These are phyloP conservation scores for Oryza officinalis DNA, from an alignment of 176 grass and related monocot genomes.

Conservation along the genomic window DNA sequence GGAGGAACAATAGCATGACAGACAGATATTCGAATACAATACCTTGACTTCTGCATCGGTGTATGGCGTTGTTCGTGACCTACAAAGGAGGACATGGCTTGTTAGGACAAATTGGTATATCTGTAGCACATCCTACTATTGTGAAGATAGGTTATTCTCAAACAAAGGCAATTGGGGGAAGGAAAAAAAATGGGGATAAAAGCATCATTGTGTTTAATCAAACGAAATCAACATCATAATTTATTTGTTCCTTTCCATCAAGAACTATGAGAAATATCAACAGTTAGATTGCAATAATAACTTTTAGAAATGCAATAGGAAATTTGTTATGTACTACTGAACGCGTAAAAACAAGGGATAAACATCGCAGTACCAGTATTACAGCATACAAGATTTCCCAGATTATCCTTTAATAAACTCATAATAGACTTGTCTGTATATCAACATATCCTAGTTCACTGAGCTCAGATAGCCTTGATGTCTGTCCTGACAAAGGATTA, in stretches of 20 bases:
- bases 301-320: background rate
- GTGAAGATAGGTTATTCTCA: background rate
- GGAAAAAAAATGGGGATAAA: background rate
- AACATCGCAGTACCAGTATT: background rate
- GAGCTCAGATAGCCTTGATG: background rate
- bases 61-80: conserved; percentile 74
- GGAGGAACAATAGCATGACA: background rate
- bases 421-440: background rate
- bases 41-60: conserved; percentile 97
- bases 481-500: background rate
- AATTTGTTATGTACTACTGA: background rate
- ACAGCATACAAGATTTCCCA: background rate
- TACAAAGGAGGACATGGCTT: conserved; percentile 34
- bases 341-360: background rate
- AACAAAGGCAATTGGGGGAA: background rate
- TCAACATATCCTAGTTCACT: background rate
- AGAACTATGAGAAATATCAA: background rate
- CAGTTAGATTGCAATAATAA: background rate
- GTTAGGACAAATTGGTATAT: conserved; percentile 14
- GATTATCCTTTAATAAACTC: background rate
- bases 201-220: background rate
- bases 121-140: background rate
- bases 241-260: conserved; percentile 5
- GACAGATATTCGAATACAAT: conserved; percentile 17
- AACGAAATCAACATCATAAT: background rate